phyloP scores from a whole-genome alignment of 2,329 filamentous ascomycete genomes.

The Leptographium lundbergii region DNA sequence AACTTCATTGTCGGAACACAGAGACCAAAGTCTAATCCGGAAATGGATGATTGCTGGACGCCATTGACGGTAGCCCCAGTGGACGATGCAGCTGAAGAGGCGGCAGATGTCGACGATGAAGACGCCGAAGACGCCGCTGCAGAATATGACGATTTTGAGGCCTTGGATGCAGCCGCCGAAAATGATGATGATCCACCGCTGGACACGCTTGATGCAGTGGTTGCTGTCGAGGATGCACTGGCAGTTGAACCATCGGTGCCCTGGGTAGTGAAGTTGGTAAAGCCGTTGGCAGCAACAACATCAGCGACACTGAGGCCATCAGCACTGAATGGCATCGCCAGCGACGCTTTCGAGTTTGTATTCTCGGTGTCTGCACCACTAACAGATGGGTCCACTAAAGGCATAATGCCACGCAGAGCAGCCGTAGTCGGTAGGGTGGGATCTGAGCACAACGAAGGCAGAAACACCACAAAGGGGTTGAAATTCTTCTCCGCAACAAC shows the following conservation, averaged over 20 bases:
- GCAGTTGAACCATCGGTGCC: conserved; percentile 21
- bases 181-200: conserved; percentile 8
- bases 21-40: conserved; percentile 33
- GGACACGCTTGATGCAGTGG: conserved; percentile 16
- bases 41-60: conserved; percentile 9
- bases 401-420: conserved; percentile 52
- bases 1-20: conserved; percentile 48
- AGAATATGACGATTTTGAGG: neutral
- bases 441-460: conserved; percentile 52
- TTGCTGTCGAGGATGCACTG: conserved; percentile 20
- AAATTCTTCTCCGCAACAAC: conserved; percentile 15
- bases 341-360: conserved; percentile 40
- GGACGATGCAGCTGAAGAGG: neutral
- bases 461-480: conserved; percentile 40
- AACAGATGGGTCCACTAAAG: conserved; percentile 53
- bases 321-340: conserved; percentile 41
- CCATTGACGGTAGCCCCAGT: conserved; percentile 1
- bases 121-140: neutral
- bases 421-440: conserved; percentile 46
- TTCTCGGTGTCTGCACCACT: conserved; percentile 44
- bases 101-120: neutral
- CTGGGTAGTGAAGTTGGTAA: conserved; percentile 43
- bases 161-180: conserved; percentile 2
- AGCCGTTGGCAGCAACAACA: conserved; percentile 47
- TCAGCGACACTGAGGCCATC: conserved; percentile 52